phyloP scores from a whole-genome alignment of 2,329 filamentous ascomycete genomes.

The Fusarium vanettenii region DNA sequence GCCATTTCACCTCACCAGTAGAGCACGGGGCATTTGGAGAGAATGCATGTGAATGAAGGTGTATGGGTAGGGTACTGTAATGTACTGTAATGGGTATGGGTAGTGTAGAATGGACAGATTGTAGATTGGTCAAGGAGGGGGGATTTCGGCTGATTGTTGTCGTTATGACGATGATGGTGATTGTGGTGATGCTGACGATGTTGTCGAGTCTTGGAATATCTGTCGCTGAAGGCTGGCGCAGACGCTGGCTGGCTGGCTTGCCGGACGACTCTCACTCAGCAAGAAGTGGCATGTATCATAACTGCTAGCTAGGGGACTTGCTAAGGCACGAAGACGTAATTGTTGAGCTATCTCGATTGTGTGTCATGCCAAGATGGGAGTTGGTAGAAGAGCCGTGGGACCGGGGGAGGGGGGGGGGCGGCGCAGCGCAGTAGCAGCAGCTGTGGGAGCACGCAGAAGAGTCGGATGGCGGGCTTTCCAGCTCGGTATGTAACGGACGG shows the following conservation, averaged over 20 bases:
- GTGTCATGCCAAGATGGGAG: constrained; percentile 40
- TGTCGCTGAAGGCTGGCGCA: background rate
- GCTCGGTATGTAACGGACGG: constrained; percentile 34
- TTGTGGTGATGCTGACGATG: background rate
- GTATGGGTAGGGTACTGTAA: background rate
- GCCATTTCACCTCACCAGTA: background rate
- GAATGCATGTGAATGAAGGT: constrained; percentile 14
- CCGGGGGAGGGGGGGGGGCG: constrained; percentile 6
- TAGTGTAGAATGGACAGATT: background rate
- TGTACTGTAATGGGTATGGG: background rate
- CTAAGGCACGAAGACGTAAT: constrained; percentile 31
- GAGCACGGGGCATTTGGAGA: constrained; percentile 1
- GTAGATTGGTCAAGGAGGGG: background rate
- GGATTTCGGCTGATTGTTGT: background rate
- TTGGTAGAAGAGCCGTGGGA: constrained; percentile 16
- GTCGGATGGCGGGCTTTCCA: constrained; percentile 3
- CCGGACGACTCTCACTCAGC: background rate
- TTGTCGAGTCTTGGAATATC: background rate
- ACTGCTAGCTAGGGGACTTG: constrained; percentile 9
- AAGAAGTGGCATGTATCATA: background rate
- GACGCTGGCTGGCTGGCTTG: background rate
- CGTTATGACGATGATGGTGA: background rate
- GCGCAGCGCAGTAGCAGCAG: background rate
- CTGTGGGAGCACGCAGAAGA: background rate
- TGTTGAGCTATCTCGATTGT: constrained; percentile 36